Percentiles rank a stretch among this genome's conserved stretches.
phyloP scores from a whole-genome alignment of 2,329 filamentous ascomycete species.

The Xylaria polymorpha region DNA sequence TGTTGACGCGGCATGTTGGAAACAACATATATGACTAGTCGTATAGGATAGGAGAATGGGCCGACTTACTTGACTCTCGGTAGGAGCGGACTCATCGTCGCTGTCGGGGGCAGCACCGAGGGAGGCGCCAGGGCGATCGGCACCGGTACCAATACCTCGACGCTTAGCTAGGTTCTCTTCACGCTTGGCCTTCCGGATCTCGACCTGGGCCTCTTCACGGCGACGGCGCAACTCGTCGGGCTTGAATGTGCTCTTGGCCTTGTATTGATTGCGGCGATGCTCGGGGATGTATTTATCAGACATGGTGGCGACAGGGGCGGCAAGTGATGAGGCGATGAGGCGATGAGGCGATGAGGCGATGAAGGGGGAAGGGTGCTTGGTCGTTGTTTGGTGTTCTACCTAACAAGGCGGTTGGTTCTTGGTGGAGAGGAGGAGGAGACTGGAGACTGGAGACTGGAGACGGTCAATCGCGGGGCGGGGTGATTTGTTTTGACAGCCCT shows the following conservation, averaged over 20 bases:
- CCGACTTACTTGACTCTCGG: constrained; percentile 88
- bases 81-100: constrained; percentile 94
- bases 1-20: background rate
- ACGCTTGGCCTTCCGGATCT: constrained; percentile 98
- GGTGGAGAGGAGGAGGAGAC: constrained; percentile 36
- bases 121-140: constrained; percentile 81
- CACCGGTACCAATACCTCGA: constrained; percentile 88
- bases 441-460: too few species aligned
- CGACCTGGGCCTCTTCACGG: constrained; percentile 98
- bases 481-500: constrained; percentile 49
- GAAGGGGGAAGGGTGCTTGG: constrained; percentile 1
- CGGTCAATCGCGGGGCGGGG: constrained; percentile 49
- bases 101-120: constrained; percentile 92
- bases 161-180: constrained; percentile 99
- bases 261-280: constrained; percentile 99
- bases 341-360: constrained; percentile 22
- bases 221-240: constrained; percentile 97
- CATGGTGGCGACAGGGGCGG: constrained; percentile 70
- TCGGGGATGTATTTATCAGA: constrained; percentile 99
- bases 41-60: constrained; percentile 9
- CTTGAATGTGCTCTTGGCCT: constrained; percentile 99
- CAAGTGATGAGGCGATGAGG: constrained; percentile 28
- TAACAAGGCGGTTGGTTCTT: constrained; percentile 26
- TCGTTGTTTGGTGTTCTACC: constrained; percentile 20
- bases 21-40: background rate